Base-by-base conservation (phyloP, 2,329 filamentous ascomycete genomes). In the Pyrenophora graminea region DNA sequence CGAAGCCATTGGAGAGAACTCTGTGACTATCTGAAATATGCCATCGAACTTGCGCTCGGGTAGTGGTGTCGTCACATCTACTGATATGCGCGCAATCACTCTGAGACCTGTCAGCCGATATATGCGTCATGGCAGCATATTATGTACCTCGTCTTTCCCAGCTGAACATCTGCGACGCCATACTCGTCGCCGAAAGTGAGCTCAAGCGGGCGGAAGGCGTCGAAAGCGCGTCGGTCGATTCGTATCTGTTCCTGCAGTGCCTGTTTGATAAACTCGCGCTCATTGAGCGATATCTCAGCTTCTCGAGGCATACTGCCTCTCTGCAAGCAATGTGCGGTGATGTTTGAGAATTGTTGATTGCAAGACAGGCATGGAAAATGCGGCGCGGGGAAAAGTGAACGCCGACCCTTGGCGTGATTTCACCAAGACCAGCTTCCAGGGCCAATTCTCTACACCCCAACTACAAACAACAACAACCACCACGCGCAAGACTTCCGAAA, bases 1-100 rank as follows among this genome's bases (percentile, higher is more conserved):
- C 39, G 91, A 91, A 23, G 90, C 88, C 87, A 97, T 95, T 41
- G 93, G 91, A 56, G 89, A 91, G 65, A 99, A 85, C 73, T 97
- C 94, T 48, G 92, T 89, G 46, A 87, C 83, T 70, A 97, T 97
- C 63, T 87, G 91, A 79, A 97, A 97, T 73, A 96, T 84, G 72
- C 94, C 94, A 72, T 97, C 94, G 70, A 96, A 96, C 53, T 92
- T 93, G 58, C 93, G 88, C 76, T 97, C 93, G 45, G 88, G 76
- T 69, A 88, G 90, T 37, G 94, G 93, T 33, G 89, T 85, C 9
- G 89, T 89, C 55, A 97, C 89, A 76, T 96, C 90, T 57, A 91
- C 89, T 2, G 91, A 93, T 53, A 96, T 88, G 56, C 90, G 89
- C 48, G 88, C 91, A 54, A 95, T 79, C 51, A 97, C 84, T 67